These are phyloP conservation scores for Stevia rebaudiana DNA, from an alignment of 140 eudicot species.

Conservation along the genomic window DNA sequence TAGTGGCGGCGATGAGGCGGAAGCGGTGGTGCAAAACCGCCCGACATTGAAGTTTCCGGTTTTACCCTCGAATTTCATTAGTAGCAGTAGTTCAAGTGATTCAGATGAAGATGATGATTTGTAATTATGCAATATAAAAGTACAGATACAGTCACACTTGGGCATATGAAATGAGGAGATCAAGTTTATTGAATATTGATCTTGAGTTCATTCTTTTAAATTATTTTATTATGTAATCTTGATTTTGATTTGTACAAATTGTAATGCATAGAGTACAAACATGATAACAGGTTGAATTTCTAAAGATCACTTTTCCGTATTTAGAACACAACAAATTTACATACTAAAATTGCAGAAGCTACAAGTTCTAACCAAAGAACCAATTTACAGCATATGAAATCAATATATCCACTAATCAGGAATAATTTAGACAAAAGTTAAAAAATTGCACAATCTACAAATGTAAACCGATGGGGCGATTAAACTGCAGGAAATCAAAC, in stretches of 20 bases:
- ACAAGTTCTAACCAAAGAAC: no score
- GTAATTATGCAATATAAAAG: conserved; percentile 11
- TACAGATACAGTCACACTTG: conserved; percentile 13
- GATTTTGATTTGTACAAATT: conserved; percentile 10
- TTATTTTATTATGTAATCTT: conserved; percentile 3
- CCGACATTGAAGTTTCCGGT: conserved; percentile 60
- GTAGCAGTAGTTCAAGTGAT: conserved; percentile 59
- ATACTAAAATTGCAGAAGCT: no score
- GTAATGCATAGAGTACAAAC: conserved; percentile 3
- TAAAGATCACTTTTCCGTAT: neutral
- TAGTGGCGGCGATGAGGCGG: conserved; percentile 16
- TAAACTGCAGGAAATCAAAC: neutral
- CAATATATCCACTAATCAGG: no score
- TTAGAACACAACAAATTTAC: neutral
- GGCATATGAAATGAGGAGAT: conserved; percentile 21
- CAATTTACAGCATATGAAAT: no score
- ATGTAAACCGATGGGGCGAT: neutral
- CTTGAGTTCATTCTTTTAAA: conserved; percentile 23
- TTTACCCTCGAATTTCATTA: conserved; percentile 58
- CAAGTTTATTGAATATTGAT: conserved; percentile 17
- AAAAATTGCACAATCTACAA: neutral
- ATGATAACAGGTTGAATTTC: neutral
- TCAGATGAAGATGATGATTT: conserved; percentile 48
- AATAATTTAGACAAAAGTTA: no score
- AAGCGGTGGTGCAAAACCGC: conserved; percentile 24